Percentiles rank a stretch among this genome's conserved stretches.
These are phyloP conservation scores for Paramyrothecium sp. DNA, from an alignment of 2,329 filamentous ascomycete genomes.

Conservation along the genomic window DNA sequence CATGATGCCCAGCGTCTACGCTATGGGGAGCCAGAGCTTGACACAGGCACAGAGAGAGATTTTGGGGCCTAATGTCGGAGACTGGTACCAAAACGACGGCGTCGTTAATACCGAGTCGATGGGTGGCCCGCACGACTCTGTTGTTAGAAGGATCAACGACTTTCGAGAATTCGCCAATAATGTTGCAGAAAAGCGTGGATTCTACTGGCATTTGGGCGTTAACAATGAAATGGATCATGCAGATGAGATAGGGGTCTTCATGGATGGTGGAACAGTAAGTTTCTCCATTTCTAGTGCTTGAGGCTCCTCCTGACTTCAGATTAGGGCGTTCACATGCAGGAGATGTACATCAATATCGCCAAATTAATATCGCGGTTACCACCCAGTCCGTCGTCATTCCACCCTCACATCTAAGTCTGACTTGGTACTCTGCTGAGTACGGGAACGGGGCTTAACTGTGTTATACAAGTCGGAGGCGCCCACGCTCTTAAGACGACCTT, in stretches of 20 bases:
- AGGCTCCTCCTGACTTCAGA: neutral
- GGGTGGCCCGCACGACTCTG: slow-evolving; percentile 1
- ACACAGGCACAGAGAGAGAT: slow-evolving; percentile 2
- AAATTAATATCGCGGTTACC: slow-evolving; percentile 5
- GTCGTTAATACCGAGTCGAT: slow-evolving; percentile 7
- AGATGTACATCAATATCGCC: slow-evolving; percentile 5
- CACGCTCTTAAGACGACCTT: too few relatives aligned
- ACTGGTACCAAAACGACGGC: slow-evolving; percentile 6
- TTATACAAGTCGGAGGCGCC: too few relatives aligned
- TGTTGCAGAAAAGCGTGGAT: neutral
- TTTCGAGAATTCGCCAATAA: slow-evolving; percentile 1
- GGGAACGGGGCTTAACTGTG: too few relatives aligned
- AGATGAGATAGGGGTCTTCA: slow-evolving; percentile 7
- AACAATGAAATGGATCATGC: slow-evolving; percentile 6
- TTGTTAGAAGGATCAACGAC: slow-evolving; percentile 1
- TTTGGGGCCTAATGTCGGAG: neutral
- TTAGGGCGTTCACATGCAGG: slow-evolving; percentile 4
- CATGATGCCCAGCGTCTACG: slow-evolving; percentile 3
- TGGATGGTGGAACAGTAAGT: slow-evolving; percentile 1
- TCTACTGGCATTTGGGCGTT: slow-evolving; percentile 7
- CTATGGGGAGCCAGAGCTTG: slow-evolving; percentile 5
- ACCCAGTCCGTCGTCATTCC: neutral
- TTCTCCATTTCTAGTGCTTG: neutral
- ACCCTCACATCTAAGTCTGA: neutral
- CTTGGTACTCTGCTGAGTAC: too few relatives aligned